These are phyloP conservation scores for Solanum ossicruentum DNA, from an alignment of 257 asterid species.

Conservation along the genomic window DNA sequence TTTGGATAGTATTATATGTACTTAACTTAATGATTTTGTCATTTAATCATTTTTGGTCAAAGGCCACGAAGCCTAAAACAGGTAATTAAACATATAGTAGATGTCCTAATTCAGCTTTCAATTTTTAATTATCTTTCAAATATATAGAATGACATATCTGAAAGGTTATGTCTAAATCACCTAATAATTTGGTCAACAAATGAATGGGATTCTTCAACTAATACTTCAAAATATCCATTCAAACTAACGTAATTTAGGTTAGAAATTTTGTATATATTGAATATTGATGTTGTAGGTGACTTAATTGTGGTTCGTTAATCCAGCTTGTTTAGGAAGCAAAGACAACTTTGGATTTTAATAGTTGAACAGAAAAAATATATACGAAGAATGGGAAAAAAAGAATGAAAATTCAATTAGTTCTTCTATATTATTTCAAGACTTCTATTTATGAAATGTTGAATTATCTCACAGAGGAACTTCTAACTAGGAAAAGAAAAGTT, in stretches of 20 bases:
- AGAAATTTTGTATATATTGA: background rate
- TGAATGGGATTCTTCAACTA: slow-evolving; percentile 13
- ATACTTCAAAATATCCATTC: background rate
- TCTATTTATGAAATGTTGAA: background rate
- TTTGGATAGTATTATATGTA: background rate
- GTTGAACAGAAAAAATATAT: background rate
- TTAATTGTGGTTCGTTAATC: background rate
- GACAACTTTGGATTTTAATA: background rate
- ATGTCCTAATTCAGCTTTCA: background rate
- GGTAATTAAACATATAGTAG: background rate
- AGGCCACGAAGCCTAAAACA: background rate
- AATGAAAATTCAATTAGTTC: background rate
- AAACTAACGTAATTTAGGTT: background rate
- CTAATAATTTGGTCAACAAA: slow-evolving; percentile 33
- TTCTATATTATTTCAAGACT: background rate
- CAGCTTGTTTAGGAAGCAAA: background rate
- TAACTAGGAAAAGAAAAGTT: background rate
- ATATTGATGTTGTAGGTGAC: background rate
- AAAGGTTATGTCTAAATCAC: slow-evolving; percentile 6
- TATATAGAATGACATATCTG: background rate
- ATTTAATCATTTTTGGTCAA: background rate
- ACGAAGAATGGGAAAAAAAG: background rate
- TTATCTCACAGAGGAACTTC: background rate
- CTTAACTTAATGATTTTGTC: background rate
- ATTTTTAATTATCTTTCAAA: background rate